These are phyloP conservation scores for Ustilago cynodontis DNA, from an alignment of 1,284 basidiomycete species.

Conservation along the genomic window DNA sequence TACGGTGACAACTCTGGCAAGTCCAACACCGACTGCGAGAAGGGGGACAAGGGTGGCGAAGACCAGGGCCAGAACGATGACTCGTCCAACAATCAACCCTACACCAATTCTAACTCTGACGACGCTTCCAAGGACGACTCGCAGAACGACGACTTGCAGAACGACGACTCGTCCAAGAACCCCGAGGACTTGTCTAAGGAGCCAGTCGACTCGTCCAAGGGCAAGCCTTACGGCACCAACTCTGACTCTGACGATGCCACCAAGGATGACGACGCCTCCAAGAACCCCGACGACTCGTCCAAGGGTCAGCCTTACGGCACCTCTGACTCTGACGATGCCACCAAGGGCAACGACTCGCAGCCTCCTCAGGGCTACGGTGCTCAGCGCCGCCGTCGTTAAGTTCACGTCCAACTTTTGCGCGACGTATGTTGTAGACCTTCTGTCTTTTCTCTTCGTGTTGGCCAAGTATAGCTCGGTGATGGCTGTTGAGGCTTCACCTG, in stretches of 20 bases:
- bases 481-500: not conserved
- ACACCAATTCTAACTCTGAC: too few species aligned
- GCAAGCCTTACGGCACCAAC: too few species aligned
- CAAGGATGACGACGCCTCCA: not conserved
- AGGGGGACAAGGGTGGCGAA: constrained; percentile 9
- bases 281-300: not conserved
- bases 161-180: too few species aligned
- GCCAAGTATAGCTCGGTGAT: not conserved
- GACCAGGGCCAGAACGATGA: not conserved
- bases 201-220: too few species aligned
- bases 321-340: not conserved
- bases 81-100: not conserved
- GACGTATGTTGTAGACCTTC: not conserved
- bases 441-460: not conserved
- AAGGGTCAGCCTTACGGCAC: not conserved
- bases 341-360: not conserved
- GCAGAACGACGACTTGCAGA: too few species aligned
- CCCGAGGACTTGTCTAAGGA: too few species aligned
- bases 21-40: not conserved
- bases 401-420: not conserved
- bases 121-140: not conserved
- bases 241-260: not conserved
- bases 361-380: not conserved
- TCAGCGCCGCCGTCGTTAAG: constrained; percentile 3
- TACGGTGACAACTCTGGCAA: not conserved